These are phyloP conservation scores for Solanum paucissectum DNA, from an alignment of 257 asterid species.

Conservation along the genomic window DNA sequence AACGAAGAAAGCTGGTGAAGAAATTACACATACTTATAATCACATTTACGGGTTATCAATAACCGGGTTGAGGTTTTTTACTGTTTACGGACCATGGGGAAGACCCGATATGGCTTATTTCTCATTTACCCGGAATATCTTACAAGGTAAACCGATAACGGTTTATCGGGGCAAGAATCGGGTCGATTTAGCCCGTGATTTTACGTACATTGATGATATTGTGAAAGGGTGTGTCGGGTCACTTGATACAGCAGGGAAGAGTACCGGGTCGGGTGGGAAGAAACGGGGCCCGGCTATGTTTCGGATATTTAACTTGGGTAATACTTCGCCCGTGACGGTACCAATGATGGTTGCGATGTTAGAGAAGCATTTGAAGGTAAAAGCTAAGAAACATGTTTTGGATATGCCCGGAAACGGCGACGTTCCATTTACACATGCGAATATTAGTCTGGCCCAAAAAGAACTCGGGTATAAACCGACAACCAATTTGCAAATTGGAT, in stretches of 20 bases:
- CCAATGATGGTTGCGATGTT: constrained; percentile 16
- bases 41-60: constrained; percentile 14
- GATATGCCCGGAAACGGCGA: constrained; percentile 24
- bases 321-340: constrained; percentile 9
- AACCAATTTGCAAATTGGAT: constrained; percentile 16
- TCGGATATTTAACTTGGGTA: constrained; percentile 15
- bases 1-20: constrained; percentile 13
- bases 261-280: constrained; percentile 21
- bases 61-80: constrained; percentile 10
- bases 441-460: constrained; percentile 13
- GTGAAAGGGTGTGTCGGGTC: constrained; percentile 15
- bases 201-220: constrained; percentile 10
- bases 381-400: constrained; percentile 6
- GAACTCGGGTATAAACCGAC: constrained; percentile 20
- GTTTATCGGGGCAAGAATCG: constrained; percentile 11
- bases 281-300: constrained; percentile 5
- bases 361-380: constrained; percentile 15
- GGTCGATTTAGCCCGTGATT: constrained; percentile 11
- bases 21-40: constrained; percentile 12
- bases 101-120: constrained; percentile 19
- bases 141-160: constrained; percentile 7
- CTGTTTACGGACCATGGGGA: constrained; percentile 21
- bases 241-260: constrained; percentile 6
- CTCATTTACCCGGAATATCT: constrained; percentile 3
- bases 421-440: constrained; percentile 19